Evolutionary conservation across 352 stramenopile species (phyloP).

Genomic region (Phytophthora podocarpi): DNA sequence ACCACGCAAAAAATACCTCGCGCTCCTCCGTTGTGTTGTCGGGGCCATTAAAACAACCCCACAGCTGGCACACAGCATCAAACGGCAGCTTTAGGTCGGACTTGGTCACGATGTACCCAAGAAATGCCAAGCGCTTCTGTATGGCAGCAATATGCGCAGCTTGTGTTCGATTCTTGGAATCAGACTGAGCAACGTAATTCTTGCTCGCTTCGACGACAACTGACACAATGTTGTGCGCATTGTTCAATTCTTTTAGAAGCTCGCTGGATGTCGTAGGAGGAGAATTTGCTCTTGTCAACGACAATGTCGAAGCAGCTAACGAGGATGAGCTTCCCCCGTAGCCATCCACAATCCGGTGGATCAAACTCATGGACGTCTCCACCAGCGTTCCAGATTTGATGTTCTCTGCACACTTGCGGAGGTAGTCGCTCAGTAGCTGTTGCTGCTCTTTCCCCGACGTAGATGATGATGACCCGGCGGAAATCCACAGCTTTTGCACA

Average conservation of each 20-base stretch:
- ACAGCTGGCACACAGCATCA: slow-evolving; percentile 62
- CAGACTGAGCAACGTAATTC: slow-evolving; percentile 38
- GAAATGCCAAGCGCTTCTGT: slow-evolving; percentile 66
- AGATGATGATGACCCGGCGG: slow-evolving; percentile 46
- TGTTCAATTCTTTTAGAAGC: slow-evolving; percentile 72
- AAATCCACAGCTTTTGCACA: slow-evolving; percentile 69
- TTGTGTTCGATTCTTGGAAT: slow-evolving; percentile 9
- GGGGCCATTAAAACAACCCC: slow-evolving; percentile 53
- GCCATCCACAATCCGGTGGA: slow-evolving; percentile 71
- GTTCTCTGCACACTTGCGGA: slow-evolving; percentile 74
- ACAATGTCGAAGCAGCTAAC: slow-evolving; percentile 49
- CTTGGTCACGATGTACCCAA: slow-evolving; percentile 77
- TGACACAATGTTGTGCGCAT: slow-evolving; percentile 59
- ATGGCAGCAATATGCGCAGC: slow-evolving; percentile 23
- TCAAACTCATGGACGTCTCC: slow-evolving; percentile 79
- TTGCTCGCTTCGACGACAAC: slow-evolving; percentile 67
- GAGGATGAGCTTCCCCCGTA: slow-evolving; percentile 38
- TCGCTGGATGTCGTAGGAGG: slow-evolving; percentile 49
- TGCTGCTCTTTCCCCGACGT: slow-evolving; percentile 73
- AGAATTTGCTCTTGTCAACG: slow-evolving; percentile 41
- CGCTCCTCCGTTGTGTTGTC: slow-evolving; percentile 41
- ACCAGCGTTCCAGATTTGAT: slow-evolving; percentile 61
- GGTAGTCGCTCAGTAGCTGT: slow-evolving; percentile 71
- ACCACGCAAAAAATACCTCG: slow-evolving; percentile 80
- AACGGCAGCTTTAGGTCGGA: slow-evolving; percentile 75